Percentiles rank a stretch among this genome's conserved stretches.
Conservation (phyloP, 2,329 filamentous ascomycete genomes). For the Aspergillus brunneoviolaceus region DNA sequence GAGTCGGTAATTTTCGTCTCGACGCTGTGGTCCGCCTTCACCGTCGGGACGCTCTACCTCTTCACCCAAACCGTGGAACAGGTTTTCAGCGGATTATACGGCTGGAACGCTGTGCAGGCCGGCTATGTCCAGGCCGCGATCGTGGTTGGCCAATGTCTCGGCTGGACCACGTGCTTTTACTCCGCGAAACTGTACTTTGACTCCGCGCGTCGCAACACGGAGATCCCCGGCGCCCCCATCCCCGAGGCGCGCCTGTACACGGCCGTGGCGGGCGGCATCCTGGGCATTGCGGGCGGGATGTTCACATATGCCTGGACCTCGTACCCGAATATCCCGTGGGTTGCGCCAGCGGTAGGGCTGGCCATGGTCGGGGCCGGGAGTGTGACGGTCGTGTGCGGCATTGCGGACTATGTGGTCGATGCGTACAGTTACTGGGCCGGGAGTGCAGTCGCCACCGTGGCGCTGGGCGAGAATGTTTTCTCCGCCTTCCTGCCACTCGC, state of each 20-base stretch:
- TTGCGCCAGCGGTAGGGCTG: constrained; percentile 34
- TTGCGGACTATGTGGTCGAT: constrained; percentile 51
- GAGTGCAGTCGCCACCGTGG: constrained; percentile 48
- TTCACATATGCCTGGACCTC: constrained; percentile 41
- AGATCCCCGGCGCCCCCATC: constrained; percentile 42
- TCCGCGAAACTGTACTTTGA: constrained; percentile 25
- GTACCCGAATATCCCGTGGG: constrained; percentile 33
- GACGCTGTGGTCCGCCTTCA: constrained; percentile 47
- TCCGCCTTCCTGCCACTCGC: constrained; percentile 46
- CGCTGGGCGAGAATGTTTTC: constrained; percentile 46
- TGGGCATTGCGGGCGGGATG: constrained; percentile 39
- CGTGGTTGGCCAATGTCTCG: constrained; percentile 43
- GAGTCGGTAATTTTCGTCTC: constrained; percentile 46
- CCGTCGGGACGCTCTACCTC: constrained; percentile 45
- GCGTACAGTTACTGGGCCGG: constrained; percentile 52
- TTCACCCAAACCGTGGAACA: constrained; percentile 46
- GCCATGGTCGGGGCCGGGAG: constrained; percentile 44
- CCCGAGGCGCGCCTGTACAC: constrained; percentile 47
- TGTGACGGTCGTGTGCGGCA: constrained; percentile 46
- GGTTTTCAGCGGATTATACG: constrained; percentile 38
- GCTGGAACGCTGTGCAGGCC: constrained; percentile 30
- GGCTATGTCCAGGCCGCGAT: constrained; percentile 45
- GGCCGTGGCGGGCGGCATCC: constrained; percentile 35
- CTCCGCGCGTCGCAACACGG: constrained; percentile 38
- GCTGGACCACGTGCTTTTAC: constrained; percentile 33